These are phyloP conservation scores for Papiliotrema terrestris DNA, from an alignment of 1,284 basidiomycete genomes.

Conservation along the genomic window DNA sequence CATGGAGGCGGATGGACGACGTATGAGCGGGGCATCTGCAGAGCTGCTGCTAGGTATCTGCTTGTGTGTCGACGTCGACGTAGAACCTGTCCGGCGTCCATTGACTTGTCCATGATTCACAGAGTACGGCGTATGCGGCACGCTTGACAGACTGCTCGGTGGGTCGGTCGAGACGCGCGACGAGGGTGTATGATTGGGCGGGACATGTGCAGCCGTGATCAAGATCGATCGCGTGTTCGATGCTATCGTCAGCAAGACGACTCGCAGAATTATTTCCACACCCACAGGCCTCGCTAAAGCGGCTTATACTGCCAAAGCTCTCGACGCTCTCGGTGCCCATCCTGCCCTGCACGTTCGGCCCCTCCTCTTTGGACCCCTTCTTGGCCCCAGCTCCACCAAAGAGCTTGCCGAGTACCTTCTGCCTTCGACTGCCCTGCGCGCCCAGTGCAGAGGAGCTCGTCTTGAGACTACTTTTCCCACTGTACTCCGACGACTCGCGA, in stretches of 20 bases:
- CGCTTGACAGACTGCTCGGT: not conserved
- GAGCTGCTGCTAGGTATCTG: not conserved
- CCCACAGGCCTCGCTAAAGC: conserved; percentile 1
- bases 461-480: too few relatives aligned
- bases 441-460: not conserved
- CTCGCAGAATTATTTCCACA: not conserved
- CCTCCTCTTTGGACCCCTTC: conserved; percentile 1
- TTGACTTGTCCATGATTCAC: not conserved
- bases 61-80: not conserved
- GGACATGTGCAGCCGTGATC: conserved; percentile 1
- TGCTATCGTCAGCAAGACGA: not conserved
- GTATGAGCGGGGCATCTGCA: not conserved
- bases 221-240: not conserved
- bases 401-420: conserved; percentile 5
- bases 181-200: not conserved
- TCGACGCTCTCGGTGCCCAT: not conserved
- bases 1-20: not conserved
- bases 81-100: not conserved
- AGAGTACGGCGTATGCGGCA: not conserved
- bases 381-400: conserved; percentile 6
- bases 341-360: not conserved
- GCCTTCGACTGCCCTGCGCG: not conserved
- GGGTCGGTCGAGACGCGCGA: conserved; percentile 1
- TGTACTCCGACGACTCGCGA: too few relatives aligned
- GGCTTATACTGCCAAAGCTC: not conserved